phyloP scores from a whole-genome alignment of 164 flowering plant genomes.

The Saururus chinensis region DNA sequence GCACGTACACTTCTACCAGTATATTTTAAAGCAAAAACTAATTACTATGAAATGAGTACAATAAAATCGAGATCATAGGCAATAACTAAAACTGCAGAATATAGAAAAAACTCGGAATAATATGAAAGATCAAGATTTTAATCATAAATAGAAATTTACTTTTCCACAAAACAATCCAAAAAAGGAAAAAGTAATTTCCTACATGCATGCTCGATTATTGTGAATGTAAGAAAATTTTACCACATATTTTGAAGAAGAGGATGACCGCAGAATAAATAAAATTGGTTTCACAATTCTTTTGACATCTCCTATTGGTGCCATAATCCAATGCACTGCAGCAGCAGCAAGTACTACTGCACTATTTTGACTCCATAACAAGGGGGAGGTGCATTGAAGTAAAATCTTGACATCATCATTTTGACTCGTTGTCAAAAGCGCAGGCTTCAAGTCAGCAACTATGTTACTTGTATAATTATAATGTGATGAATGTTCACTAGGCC shows the following conservation, averaged over 20 bases:
- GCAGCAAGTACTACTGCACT: conserved; percentile 98
- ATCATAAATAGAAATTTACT: too few relatives aligned
- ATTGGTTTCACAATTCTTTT: conserved; percentile 84
- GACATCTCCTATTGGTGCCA: conserved; percentile 67
- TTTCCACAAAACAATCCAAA: too few relatives aligned
- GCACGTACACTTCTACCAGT: too few relatives aligned
- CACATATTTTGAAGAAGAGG: conserved; percentile 76
- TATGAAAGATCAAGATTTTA: too few relatives aligned
- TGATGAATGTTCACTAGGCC: conserved; percentile 74
- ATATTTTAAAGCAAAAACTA: too few relatives aligned
- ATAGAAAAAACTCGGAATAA: too few relatives aligned
- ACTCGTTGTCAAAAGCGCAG: conserved; percentile 36
- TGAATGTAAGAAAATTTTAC: conserved; percentile 19
- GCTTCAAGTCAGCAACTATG: conserved; percentile 21
- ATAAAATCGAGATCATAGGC: too few relatives aligned
- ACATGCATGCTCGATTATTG: too few relatives aligned
- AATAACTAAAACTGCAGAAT: too few relatives aligned
- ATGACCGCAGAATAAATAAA: conserved; percentile 76
- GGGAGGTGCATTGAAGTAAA: conserved; percentile 84
- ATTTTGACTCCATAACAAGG: conserved; percentile 92
- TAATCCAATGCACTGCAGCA: conserved; percentile 94
- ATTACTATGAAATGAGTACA: too few relatives aligned
- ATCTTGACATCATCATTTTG: conserved; percentile 56
- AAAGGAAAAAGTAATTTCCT: too few relatives aligned
- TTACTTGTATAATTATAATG: conserved; percentile 25